phyloP scores from a whole-genome alignment of 2,329 filamentous ascomycete species.

The Pestalotiopsis sp. region DNA sequence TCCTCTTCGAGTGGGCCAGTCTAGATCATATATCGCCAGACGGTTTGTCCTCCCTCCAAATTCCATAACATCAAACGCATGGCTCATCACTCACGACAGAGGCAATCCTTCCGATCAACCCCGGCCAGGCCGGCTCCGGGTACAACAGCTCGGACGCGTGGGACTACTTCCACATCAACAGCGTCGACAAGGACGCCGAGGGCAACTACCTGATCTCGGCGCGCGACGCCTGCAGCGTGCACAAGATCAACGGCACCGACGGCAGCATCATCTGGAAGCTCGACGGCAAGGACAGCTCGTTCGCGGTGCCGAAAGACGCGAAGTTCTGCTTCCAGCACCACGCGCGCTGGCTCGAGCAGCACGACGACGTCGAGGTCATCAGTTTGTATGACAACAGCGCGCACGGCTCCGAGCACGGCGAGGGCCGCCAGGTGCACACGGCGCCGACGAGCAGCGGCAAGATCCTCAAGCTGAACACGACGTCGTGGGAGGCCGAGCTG shows the following conservation, averaged over 20 bases:
- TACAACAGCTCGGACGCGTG: constrained; percentile 37
- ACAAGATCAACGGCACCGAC: constrained; percentile 46
- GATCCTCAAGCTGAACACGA: constrained; percentile 48
- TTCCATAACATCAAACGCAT: no score
- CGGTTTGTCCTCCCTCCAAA: no score
- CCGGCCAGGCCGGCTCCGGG: constrained; percentile 39
- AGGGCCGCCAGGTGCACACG: constrained; percentile 26
- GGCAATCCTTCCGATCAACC: constrained; percentile 45
- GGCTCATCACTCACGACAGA: constrained; percentile 32
- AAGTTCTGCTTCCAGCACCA: constrained; percentile 55
- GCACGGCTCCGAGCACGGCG: constrained; percentile 44
- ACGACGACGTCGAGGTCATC: constrained; percentile 48
- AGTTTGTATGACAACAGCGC: constrained; percentile 56
- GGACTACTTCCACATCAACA: constrained; percentile 61
- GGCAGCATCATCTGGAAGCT: constrained; percentile 55
- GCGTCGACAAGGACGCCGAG: constrained; percentile 49
- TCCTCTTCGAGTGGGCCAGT: constrained; percentile 62
- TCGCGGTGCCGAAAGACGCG: constrained; percentile 34
- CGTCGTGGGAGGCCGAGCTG: constrained; percentile 44
- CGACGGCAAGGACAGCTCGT: constrained; percentile 48
- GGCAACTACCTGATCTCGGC: constrained; percentile 59
- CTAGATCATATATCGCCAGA: constrained; percentile 56
- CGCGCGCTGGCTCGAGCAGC: constrained; percentile 43
- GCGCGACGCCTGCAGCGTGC: constrained; percentile 48
- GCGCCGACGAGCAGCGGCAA: constrained; percentile 44